phyloP scores from a whole-genome alignment of 2,329 filamentous ascomycete species.

The Aspergillus phoenicis region DNA sequence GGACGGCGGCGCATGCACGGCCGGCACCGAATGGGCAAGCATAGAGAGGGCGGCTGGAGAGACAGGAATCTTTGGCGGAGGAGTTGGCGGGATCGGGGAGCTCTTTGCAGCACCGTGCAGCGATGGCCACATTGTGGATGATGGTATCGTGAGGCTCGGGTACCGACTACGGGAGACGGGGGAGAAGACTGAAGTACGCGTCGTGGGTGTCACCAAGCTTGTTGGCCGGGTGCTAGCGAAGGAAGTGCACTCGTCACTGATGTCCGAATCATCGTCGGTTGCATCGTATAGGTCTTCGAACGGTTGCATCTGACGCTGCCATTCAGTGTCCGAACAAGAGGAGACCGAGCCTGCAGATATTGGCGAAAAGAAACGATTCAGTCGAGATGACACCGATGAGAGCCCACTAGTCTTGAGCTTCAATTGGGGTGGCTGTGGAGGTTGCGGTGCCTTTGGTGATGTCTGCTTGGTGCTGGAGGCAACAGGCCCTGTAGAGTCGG shows the following conservation, averaged over 20 bases:
- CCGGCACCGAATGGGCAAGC: slow-evolving; percentile 71
- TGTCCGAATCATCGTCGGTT: slow-evolving; percentile 73
- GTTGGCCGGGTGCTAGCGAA: slow-evolving; percentile 54
- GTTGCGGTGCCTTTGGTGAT: neutral
- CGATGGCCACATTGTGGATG: slow-evolving; percentile 59
- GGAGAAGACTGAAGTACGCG: slow-evolving; percentile 40
- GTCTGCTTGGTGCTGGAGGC: slow-evolving; percentile 8
- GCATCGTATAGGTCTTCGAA: slow-evolving; percentile 89
- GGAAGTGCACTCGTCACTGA: slow-evolving; percentile 51
- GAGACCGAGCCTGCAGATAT: slow-evolving; percentile 36
- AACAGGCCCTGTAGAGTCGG: slow-evolving; percentile 18
- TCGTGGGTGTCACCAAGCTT: slow-evolving; percentile 49
- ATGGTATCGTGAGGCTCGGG: slow-evolving; percentile 62
- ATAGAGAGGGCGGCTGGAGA: slow-evolving; percentile 74
- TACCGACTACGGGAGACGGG: slow-evolving; percentile 52
- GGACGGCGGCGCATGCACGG: slow-evolving; percentile 79
- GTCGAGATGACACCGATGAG: slow-evolving; percentile 24
- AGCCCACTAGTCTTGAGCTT: slow-evolving; percentile 38
- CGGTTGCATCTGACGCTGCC: slow-evolving; percentile 66
- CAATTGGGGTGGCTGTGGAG: slow-evolving; percentile 32
- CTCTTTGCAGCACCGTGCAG: slow-evolving; percentile 57
- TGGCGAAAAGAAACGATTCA: slow-evolving; percentile 35
- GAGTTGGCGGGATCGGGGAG: slow-evolving; percentile 51
- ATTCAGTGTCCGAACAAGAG: slow-evolving; percentile 59
- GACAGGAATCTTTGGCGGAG: slow-evolving; percentile 65